Base-by-base conservation (phyloP, 2,329 filamentous ascomycete species). In the Trichocomaceae sp. region DNA sequence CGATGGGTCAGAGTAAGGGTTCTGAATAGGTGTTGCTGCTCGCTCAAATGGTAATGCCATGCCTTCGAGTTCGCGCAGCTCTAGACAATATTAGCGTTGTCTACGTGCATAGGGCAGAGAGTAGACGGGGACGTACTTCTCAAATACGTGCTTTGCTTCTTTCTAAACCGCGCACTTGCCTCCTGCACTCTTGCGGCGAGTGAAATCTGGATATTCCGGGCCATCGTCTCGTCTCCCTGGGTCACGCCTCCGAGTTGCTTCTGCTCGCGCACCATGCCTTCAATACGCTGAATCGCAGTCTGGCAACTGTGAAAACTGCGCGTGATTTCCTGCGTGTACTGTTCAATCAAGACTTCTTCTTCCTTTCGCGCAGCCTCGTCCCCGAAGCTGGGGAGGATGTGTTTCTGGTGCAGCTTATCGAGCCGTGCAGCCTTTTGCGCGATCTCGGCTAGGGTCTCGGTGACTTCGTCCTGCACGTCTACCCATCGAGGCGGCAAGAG, bases 61-160 rank as follows among this genome's bases (percentile, higher is more conserved):
- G 65, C 85, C 84, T 57, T 84, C 83, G 69, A 91, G 81, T 52
- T 85, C 86, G 62, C 86, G 84, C 56, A 92, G 79, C 74, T 90
- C 87, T 91, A 42, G 13, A 6, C 31, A 33, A 2, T 13, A 64
- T 15, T 48, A 17, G 23, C 19, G 19, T 42, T 26, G 44, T 22
- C 23, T n/a, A n/a, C n/a, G n/a, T n/a, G n/a, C n/a, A n/a, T n/a
- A n/a, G 23, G 23, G 23, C 4, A 4, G 4, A 26, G 7, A 26
- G 23, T 3, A 26, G 7, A 26, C 5, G 62, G n/a, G n/a, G n/a
- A n/a, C 75, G 65, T 77, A 95, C 90, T 96, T 74, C 95, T 96
- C 52, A 99, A 74, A 73, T 99, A 99, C 50, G 86, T 87, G 68
- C 91, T 92, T 76, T 99, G 93, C 76, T 96, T 97, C 79, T 97